phyloP scores from a whole-genome alignment of 139 green algal species.

The Ettlia oleoabundans region DNA sequence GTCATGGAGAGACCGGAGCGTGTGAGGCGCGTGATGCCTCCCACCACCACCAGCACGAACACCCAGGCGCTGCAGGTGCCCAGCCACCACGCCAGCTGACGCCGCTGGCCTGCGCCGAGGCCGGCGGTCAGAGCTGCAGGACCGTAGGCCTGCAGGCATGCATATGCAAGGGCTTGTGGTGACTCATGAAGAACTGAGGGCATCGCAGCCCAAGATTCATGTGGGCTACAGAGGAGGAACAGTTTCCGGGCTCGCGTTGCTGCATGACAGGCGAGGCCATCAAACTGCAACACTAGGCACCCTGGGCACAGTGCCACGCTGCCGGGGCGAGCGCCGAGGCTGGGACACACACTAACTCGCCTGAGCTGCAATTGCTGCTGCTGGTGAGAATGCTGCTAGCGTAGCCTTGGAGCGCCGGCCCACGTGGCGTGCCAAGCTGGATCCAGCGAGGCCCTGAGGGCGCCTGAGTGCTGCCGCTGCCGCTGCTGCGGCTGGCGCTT shows the following conservation, averaged over 20 bases:
- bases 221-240: no score
- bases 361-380: not conserved
- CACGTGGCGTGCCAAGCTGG: not conserved
- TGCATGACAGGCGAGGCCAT: no score
- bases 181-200: not conserved
- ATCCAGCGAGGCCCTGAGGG: conserved; percentile 20
- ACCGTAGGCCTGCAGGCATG: conserved; percentile 32
- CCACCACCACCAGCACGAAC: conserved; percentile 95
- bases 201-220: no score
- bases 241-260: no score
- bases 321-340: no score
- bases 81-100: conserved; percentile 82
- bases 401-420: conserved; percentile 24
- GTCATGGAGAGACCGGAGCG: conserved; percentile 98
- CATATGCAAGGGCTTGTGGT: not conserved
- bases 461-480: not conserved
- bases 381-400: not conserved
- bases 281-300: no score
- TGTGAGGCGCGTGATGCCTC: conserved; percentile 95
- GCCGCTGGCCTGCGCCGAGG: conserved; percentile 36
- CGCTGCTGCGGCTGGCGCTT: not conserved
- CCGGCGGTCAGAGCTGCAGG: conserved; percentile 40
- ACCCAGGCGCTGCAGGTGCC: conserved; percentile 87
- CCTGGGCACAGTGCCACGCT: no score
- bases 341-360: not conserved